phyloP scores from a whole-genome alignment of 169 alveolate genomes.

The Cardiosporidium cionae region DNA sequence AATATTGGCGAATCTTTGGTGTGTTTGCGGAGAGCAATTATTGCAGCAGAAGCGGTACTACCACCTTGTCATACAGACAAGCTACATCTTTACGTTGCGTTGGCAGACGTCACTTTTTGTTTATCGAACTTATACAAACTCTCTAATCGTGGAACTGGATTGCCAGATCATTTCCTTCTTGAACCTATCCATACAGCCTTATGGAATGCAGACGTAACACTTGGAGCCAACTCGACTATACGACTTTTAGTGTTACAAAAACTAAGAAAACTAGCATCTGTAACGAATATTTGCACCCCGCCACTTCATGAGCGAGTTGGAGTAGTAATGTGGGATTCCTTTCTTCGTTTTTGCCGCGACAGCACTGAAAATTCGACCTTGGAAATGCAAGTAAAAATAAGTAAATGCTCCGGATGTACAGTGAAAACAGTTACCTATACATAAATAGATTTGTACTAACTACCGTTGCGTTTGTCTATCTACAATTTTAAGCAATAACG shows the following conservation, averaged over 20 bases:
- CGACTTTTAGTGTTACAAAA: conserved; percentile 44
- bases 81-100: conserved; percentile 57
- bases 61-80: conserved; percentile 68
- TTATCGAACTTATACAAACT: conserved; percentile 30
- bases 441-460: no score
- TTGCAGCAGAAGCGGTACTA: conserved; percentile 67
- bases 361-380: neutral
- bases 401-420: no score
- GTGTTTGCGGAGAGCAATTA: conserved; percentile 52
- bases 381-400: neutral
- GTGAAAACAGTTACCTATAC: no score
- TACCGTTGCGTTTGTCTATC: no score
- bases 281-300: conserved; percentile 46
- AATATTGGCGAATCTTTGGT: conserved; percentile 45
- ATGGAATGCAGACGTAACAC: conserved; percentile 57
- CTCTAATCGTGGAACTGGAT: conserved; percentile 21
- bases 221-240: conserved; percentile 47
- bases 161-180: conserved; percentile 24
- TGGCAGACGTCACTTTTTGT: conserved; percentile 61
- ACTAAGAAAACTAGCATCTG: conserved; percentile 46
- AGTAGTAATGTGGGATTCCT: neutral
- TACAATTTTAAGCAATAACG: no score
- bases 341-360: neutral
- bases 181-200: conserved; percentile 50
- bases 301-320: conserved; percentile 7